These are phyloP conservation scores for Fusarium sp. DNA, from an alignment of 2,329 filamentous ascomycete genomes.

Conservation along the genomic window DNA sequence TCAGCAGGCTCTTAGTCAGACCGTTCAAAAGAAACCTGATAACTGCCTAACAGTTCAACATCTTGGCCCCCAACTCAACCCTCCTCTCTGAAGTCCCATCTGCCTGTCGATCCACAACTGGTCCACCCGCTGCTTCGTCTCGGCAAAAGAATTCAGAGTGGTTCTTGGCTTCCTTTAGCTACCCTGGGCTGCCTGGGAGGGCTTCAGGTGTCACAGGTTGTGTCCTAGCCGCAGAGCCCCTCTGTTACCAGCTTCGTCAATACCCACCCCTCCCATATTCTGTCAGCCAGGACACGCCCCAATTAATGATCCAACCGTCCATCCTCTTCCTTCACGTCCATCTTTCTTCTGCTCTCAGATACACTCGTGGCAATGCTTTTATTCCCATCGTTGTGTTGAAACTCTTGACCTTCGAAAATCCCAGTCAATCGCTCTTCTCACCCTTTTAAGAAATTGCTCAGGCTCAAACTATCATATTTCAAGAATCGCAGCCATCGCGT, in stretches of 20 bases:
- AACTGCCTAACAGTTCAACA: not conserved
- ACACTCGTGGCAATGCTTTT: not conserved
- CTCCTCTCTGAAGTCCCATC: conserved; percentile 28
- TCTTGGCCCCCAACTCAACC: conserved; percentile 31
- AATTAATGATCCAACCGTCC: conserved; percentile 30
- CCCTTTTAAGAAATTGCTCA: not conserved
- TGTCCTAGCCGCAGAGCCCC: conserved; percentile 45
- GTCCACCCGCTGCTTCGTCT: conserved; percentile 38
- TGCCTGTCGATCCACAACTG: conserved; percentile 40
- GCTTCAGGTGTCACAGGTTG: conserved; percentile 38
- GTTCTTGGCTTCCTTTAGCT: conserved; percentile 17
- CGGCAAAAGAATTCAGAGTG: conserved; percentile 20
- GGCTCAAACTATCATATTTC: not conserved
- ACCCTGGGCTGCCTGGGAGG: conserved; percentile 1
- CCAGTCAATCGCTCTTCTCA: not conserved
- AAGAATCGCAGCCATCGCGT: conserved; percentile 26
- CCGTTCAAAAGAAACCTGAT: conserved; percentile 3
- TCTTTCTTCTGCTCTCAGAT: conserved; percentile 15
- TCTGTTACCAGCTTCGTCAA: conserved; percentile 27
- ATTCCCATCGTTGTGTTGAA: not conserved
- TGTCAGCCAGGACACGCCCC: conserved; percentile 31
- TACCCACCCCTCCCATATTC: conserved; percentile 37
- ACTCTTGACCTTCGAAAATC: conserved; percentile 4
- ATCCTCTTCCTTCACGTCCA: conserved; percentile 15
- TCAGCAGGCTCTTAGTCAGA: conserved; percentile 17